Percentiles rank a stretch among this genome's conserved stretches.
phyloP scores from a whole-genome alignment of 2,329 filamentous ascomycete species.

The Aspergillus sp. region DNA sequence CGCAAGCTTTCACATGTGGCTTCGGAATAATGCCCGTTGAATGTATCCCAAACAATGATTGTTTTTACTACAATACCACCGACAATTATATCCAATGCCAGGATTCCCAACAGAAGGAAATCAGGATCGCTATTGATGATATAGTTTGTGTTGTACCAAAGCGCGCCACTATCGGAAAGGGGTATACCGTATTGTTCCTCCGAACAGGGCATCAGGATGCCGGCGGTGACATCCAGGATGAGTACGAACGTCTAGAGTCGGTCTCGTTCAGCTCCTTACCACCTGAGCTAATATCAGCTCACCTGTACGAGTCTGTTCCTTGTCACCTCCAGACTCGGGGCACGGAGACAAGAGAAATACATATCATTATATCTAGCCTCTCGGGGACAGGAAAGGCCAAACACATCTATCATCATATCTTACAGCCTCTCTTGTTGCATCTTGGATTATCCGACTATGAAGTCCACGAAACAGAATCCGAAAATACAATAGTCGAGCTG shows the following conservation, averaged over 20 bases:
- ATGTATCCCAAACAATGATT: not conserved
- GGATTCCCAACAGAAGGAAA: conserved; percentile 11
- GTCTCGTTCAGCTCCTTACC: conserved; percentile 19
- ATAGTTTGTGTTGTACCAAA: conserved; percentile 27
- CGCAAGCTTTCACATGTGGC: too few species aligned
- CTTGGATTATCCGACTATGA: conserved; percentile 51
- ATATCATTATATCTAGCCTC: conserved; percentile 66
- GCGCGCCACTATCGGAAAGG: not conserved
- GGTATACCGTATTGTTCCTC: conserved; percentile 26
- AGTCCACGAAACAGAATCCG: conserved; percentile 63
- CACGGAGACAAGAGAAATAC: conserved; percentile 28
- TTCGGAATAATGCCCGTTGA: not conserved
- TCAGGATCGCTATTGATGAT: conserved; percentile 18
- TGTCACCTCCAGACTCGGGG: conserved; percentile 16
- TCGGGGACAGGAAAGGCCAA: conserved; percentile 63
- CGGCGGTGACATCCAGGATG: conserved; percentile 1
- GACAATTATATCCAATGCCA: conserved; percentile 20
- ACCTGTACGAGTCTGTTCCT: conserved; percentile 20
- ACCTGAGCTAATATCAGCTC: conserved; percentile 13
- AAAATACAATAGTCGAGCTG: conserved; percentile 65
- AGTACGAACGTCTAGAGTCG: conserved; percentile 13
- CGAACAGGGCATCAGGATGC: conserved; percentile 2
- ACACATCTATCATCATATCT: conserved; percentile 54
- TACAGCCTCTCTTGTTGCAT: conserved; percentile 56
- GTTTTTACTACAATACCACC: not conserved